These are phyloP conservation scores for Gossypium rotundifolium DNA, from an alignment of 345 rosid species.

Conservation along the genomic window DNA sequence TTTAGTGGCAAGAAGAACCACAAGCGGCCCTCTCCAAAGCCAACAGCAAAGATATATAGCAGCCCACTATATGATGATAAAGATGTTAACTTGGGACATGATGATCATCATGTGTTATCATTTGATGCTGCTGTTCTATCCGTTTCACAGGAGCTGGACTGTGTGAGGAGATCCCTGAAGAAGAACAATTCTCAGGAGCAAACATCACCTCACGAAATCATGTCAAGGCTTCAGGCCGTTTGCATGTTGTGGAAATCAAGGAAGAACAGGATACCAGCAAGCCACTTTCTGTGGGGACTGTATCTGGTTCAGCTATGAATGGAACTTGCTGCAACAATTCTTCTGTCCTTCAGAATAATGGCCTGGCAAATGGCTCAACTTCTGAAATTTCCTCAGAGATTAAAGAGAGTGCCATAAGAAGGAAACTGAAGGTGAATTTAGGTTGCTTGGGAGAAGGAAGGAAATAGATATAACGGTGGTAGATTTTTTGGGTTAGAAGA, in stretches of 20 bases:
- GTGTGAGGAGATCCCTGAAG: conserved; percentile 47
- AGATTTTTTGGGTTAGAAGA: conserved; percentile 73
- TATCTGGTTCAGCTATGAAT: conserved; percentile 20
- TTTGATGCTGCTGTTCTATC: conserved; percentile 94
- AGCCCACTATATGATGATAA: conserved; percentile 66
- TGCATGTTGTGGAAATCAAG: conserved; percentile 53
- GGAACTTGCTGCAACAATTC: conserved; percentile 28
- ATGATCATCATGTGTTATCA: conserved; percentile 60
- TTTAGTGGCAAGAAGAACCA: conserved; percentile 59
- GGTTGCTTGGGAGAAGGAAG: conserved; percentile 83
- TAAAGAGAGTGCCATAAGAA: conserved; percentile 94
- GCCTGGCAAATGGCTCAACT: conserved; percentile 44
- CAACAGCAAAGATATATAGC: conserved; percentile 52
- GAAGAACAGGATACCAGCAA: conserved; percentile 50
- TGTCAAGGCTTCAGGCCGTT: conserved; percentile 20
- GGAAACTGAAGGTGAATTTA: conserved; percentile 98
- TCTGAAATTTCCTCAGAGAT: conserved; percentile 45
- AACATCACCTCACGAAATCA: conserved; percentile 15
- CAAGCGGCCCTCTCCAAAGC: conserved; percentile 55
- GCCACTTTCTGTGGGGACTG: conserved; percentile 11
- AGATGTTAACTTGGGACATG: conserved; percentile 33
- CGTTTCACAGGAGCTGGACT: conserved; percentile 71
- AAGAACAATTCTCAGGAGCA: conserved; percentile 34
- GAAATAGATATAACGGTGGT: conserved; percentile 59
- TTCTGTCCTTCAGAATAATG: conserved; percentile 19